These are phyloP conservation scores for Orobanche coerulescens DNA, from an alignment of 257 asterid genomes.

Conservation along the genomic window DNA sequence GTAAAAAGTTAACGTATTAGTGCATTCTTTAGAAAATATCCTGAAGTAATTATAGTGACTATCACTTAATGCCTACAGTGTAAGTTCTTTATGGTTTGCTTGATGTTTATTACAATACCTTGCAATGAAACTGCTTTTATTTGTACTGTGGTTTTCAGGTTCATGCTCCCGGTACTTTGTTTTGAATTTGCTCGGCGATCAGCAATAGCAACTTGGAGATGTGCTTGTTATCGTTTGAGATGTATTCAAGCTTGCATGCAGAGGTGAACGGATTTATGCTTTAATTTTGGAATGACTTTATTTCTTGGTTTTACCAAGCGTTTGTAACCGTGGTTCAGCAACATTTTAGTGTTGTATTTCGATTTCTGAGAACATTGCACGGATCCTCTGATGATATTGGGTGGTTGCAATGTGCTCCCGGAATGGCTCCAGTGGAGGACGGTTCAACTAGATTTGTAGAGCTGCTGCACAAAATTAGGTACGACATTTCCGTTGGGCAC, in stretches of 20 bases:
- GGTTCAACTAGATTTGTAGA: slow-evolving; percentile 82
- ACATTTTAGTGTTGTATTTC: slow-evolving; percentile 41
- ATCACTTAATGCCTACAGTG: not conserved
- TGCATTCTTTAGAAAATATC: slow-evolving; percentile 8
- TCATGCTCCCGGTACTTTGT: slow-evolving; percentile 51
- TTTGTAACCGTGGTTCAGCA: slow-evolving; percentile 15
- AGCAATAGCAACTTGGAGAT: slow-evolving; percentile 45
- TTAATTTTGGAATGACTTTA: not conserved
- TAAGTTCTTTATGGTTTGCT: not conserved
- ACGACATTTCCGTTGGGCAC: slow-evolving; percentile 14
- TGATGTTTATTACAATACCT: not conserved
- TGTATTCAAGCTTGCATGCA: slow-evolving; percentile 35
- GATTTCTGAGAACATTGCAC: slow-evolving; percentile 48
- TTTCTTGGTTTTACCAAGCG: not conserved
- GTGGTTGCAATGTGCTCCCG: slow-evolving; percentile 73
- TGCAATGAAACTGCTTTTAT: slow-evolving; percentile 17
- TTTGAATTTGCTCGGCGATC: slow-evolving; percentile 54
- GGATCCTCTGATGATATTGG: slow-evolving; percentile 96
- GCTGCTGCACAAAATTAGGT: slow-evolving; percentile 69
- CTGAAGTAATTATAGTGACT: not conserved
- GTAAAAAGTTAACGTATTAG: slow-evolving; percentile 36
- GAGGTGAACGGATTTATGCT: slow-evolving; percentile 38
- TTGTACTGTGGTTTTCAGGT: slow-evolving; percentile 43
- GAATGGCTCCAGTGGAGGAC: slow-evolving; percentile 70
- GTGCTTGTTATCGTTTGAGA: slow-evolving; percentile 36